These are phyloP conservation scores for Lantana camara DNA, from an alignment of 257 asterid genomes.

Conservation along the genomic window DNA sequence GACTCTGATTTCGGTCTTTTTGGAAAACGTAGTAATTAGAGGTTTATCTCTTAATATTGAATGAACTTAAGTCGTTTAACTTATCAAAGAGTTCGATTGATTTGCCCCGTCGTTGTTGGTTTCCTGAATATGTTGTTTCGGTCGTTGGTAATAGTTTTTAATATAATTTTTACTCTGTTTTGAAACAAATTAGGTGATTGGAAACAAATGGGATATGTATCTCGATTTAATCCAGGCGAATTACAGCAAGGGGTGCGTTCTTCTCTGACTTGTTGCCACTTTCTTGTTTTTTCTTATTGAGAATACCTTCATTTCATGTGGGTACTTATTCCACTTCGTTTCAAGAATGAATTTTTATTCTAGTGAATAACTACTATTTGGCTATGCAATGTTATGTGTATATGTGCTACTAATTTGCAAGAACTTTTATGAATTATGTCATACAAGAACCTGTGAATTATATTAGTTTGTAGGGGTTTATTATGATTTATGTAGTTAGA, in stretches of 20 bases:
- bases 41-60: no score
- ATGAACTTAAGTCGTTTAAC: not conserved
- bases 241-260: slow-evolving; percentile 68
- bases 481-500: not conserved
- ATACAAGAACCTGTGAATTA: not conserved
- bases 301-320: not conserved
- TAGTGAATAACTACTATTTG: not conserved
- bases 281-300: not conserved
- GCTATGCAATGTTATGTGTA: not conserved
- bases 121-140: no score
- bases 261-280: not conserved
- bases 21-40: no score
- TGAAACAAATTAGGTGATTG: slow-evolving; percentile 57
- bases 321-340: not conserved
- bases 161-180: not conserved
- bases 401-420: no score
- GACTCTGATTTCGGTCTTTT: no score
- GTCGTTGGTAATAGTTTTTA: not conserved
- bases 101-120: not conserved
- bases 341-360: not conserved
- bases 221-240: slow-evolving; percentile 87
- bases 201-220: slow-evolving; percentile 82
- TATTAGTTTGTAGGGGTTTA: not conserved
- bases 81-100: not conserved
- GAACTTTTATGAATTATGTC: not conserved